Conservation (phyloP, 305 asterid genomes). For the Salvia sclarea region DNA sequence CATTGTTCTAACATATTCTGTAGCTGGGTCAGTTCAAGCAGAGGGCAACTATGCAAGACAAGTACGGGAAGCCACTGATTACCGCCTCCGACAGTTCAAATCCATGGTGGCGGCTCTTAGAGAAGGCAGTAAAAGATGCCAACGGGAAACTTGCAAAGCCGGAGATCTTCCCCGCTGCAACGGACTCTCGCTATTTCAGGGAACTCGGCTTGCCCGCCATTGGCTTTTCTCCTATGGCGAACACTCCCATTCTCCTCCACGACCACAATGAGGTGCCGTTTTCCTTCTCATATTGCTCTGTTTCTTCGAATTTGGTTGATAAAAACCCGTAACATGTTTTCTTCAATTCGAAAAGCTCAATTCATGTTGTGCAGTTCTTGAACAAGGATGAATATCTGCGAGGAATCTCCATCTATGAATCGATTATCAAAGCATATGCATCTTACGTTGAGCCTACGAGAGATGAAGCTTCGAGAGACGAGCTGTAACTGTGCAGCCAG, state of each 20-base stretch:
- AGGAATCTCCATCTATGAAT: constrained; percentile 72
- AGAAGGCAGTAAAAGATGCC: constrained; percentile 62
- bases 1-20: constrained; percentile 34
- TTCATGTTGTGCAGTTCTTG: constrained; percentile 73
- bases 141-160: constrained; percentile 73
- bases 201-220: constrained; percentile 74
- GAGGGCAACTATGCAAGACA: constrained; percentile 44
- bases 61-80: constrained; percentile 67
- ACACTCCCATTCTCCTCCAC: constrained; percentile 92
- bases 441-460: constrained; percentile 50
- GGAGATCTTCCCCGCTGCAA: constrained; percentile 90
- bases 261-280: constrained; percentile 88
- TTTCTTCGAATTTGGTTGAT: background rate
- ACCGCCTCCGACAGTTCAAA: constrained; percentile 71
- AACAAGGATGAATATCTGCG: constrained; percentile 83
- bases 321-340: background rate
- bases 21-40: constrained; percentile 77
- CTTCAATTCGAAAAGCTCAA: background rate
- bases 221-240: constrained; percentile 97
- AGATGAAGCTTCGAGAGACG: constrained; percentile 53
- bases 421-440: constrained; percentile 73
- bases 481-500: constrained; percentile 37
- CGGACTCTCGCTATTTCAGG: constrained; percentile 90
- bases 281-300: constrained; percentile 4
- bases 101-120: constrained; percentile 86